Conservation (phyloP, 371 early-diverging fungal species). For the Apophysomyces trapeziformis region DNA sequence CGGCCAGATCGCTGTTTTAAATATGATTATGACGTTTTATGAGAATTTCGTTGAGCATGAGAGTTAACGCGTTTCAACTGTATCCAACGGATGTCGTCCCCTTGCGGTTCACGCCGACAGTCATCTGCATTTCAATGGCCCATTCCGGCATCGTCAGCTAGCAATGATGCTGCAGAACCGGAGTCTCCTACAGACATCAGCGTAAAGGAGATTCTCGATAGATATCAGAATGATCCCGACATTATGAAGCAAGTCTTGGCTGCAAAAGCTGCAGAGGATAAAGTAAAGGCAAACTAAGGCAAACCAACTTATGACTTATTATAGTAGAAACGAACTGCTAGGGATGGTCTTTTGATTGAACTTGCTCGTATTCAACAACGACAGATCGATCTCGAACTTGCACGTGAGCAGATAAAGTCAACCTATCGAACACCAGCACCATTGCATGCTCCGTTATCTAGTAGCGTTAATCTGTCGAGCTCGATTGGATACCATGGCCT, state of each 20-base stretch:
- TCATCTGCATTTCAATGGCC: slow-evolving; percentile 39
- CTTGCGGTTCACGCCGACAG: slow-evolving; percentile 12
- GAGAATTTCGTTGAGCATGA: no score
- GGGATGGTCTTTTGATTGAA: slow-evolving; percentile 38
- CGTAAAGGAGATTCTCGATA: slow-evolving; percentile 50
- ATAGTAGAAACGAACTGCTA: slow-evolving; percentile 42
- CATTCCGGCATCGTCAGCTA: slow-evolving; percentile 18
- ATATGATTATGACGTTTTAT: no score
- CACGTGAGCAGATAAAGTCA: slow-evolving; percentile 33
- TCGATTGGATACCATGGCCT: slow-evolving; percentile 19
- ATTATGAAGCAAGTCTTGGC: slow-evolving; percentile 46
- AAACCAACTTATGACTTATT: background rate
- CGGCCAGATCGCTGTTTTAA: no score
- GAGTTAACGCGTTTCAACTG: background rate
- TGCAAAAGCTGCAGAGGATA: slow-evolving; percentile 59
- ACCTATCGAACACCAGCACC: slow-evolving; percentile 13
- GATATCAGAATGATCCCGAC: slow-evolving; percentile 43
- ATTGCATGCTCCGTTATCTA: slow-evolving; percentile 5
- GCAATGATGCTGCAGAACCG: background rate
- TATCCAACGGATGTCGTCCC: background rate
- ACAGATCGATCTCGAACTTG: slow-evolving; percentile 41
- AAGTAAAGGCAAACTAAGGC: slow-evolving; percentile 27
- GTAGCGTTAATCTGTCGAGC: background rate
- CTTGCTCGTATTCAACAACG: slow-evolving; percentile 39
- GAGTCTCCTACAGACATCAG: slow-evolving; percentile 31